These are phyloP conservation scores for Mycena leptocephala DNA, from an alignment of 768 basidiomycete genomes.

Conservation along the genomic window DNA sequence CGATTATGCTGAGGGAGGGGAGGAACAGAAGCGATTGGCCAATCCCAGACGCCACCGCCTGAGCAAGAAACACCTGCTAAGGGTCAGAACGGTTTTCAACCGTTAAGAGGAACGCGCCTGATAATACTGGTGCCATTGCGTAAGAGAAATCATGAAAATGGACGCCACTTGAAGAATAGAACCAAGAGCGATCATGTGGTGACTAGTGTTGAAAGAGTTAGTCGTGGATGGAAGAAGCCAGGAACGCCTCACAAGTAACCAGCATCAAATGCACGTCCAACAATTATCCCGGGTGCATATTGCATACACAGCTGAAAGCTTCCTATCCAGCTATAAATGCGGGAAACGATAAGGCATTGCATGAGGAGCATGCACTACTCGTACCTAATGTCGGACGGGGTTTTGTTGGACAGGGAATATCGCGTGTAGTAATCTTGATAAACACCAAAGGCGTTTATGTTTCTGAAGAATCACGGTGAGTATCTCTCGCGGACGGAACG, in stretches of 20 bases:
- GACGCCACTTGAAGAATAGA: conserved; percentile 26
- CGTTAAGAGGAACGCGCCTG: background rate
- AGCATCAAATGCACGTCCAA: conserved; percentile 29
- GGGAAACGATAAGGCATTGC: background rate
- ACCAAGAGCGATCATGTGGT: conserved; percentile 30
- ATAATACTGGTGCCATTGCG: conserved; percentile 28
- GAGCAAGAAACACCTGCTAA: conserved; percentile 26
- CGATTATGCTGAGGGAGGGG: conserved; percentile 27
- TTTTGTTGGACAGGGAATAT: conserved; percentile 21
- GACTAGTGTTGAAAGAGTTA: background rate
- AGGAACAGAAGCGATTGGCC: conserved; percentile 29
- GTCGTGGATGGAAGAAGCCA: background rate
- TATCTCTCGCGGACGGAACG: background rate
- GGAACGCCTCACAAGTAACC: conserved; percentile 28
- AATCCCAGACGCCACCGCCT: conserved; percentile 25
- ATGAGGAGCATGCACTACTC: background rate
- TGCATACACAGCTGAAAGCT: conserved; percentile 32
- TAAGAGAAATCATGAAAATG: conserved; percentile 30
- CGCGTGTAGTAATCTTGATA: conserved; percentile 34
- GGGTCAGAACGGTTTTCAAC: background rate
- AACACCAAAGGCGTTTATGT: conserved; percentile 26
- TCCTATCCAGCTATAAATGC: conserved; percentile 22
- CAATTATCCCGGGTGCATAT: conserved; percentile 27
- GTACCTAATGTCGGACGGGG: conserved; percentile 27
- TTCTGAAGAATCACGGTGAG: conserved; percentile 12